Evolutionary conservation across 345 rosid genomes (phyloP).

Genomic region (Lagerstroemia speciosa): DNA sequence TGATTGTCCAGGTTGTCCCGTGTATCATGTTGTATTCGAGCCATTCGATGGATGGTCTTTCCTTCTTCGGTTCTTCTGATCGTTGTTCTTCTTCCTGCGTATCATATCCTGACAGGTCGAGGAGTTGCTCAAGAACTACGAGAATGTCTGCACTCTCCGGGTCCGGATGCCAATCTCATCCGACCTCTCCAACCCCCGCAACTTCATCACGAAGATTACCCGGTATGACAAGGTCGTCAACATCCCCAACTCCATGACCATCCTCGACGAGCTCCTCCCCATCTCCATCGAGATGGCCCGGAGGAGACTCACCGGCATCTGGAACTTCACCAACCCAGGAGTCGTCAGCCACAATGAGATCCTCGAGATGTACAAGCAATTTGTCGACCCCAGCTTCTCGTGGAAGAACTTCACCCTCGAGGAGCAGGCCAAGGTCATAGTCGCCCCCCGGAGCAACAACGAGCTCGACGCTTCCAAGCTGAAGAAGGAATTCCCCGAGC

Average conservation of each 20-base stretch:
- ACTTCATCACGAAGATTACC: conserved; percentile 78
- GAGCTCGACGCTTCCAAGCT: conserved; percentile 71
- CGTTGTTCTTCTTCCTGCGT: neutral
- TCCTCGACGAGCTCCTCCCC: conserved; percentile 79
- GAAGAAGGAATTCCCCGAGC: conserved; percentile 75
- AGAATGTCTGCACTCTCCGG: conserved; percentile 75
- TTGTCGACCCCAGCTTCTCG: conserved; percentile 53
- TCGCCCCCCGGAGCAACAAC: conserved; percentile 93
- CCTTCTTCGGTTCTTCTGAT: neutral
- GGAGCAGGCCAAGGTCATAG: conserved; percentile 82
- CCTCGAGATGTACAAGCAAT: conserved; percentile 66
- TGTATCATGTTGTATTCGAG: too few relatives aligned
- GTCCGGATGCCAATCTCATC: conserved; percentile 94
- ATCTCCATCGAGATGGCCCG: conserved; percentile 91
- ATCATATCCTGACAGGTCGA: conserved; percentile 29
- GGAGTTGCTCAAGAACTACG: conserved; percentile 71
- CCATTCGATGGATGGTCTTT: neutral
- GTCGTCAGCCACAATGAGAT: conserved; percentile 93
- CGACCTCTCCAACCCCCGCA: conserved; percentile 71
- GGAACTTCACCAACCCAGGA: conserved; percentile 82
- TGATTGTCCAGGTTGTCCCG: too few relatives aligned
- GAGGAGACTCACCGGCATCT: conserved; percentile 89
- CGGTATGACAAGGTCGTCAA: conserved; percentile 76
- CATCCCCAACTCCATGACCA: conserved; percentile 92
- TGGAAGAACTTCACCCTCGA: conserved; percentile 88